These are phyloP conservation scores for Balamuthia mandrillaris DNA, from an alignment of 208 protist genomes.

Conservation along the genomic window DNA sequence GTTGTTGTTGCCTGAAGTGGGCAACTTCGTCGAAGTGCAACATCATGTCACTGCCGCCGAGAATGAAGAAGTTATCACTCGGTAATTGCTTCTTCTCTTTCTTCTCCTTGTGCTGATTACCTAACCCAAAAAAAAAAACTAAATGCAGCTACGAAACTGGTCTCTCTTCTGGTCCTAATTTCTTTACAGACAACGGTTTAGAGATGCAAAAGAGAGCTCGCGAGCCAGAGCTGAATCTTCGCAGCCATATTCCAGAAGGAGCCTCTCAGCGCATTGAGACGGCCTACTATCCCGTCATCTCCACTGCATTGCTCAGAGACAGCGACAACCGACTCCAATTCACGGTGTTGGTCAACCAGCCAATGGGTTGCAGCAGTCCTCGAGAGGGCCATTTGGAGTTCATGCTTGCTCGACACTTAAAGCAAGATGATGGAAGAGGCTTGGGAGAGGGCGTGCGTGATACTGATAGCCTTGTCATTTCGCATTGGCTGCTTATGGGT, in stretches of 20 bases:
- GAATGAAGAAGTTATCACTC: neutral
- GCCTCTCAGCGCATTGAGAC: too few species aligned
- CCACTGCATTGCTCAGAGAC: neutral
- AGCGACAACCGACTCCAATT: neutral
- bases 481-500: neutral
- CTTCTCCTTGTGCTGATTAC: neutral
- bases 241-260: too few species aligned
- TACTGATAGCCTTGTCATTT: neutral
- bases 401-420: conserved; percentile 45
- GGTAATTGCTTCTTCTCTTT: neutral
- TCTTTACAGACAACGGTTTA: conserved; percentile 28
- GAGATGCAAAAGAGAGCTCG: neutral
- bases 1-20: neutral
- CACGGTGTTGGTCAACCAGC: conserved; percentile 12
- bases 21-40: neutral
- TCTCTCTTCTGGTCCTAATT: neutral
- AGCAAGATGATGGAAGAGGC: conserved; percentile 42
- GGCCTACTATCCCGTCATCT: neutral
- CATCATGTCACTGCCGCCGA: neutral
- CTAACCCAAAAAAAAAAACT: too few species aligned
- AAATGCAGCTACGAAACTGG: neutral
- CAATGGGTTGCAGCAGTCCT: neutral
- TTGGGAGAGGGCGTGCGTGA: neutral
- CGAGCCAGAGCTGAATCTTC: neutral
- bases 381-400: conserved; percentile 25